A percentile compares a stretch with the other conserved stretches of the same genome.
Evolutionary conservation across 2,329 filamentous ascomycete species (phyloP).

Genomic region (Aspergillus pseudotamarii): DNA sequence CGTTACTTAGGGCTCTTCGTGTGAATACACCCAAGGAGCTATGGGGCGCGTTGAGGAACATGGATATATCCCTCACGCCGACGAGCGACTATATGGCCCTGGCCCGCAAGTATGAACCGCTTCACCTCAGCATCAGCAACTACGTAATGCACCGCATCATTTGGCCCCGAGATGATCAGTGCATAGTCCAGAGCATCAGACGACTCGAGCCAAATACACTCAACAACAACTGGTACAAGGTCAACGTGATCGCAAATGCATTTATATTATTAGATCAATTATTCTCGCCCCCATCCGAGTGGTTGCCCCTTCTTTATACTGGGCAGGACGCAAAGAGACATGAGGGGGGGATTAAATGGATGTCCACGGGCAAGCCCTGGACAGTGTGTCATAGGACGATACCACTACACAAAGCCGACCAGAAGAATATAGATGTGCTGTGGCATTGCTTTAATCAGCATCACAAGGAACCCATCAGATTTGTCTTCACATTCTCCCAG

Average conservation of each 20-base stretch:
- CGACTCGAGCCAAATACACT: background rate
- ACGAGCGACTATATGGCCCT: background rate
- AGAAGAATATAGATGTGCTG: background rate
- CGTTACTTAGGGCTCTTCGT: background rate
- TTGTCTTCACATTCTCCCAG: background rate
- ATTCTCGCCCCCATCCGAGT: background rate
- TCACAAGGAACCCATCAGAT: background rate
- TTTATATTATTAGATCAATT: background rate
- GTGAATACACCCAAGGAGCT: background rate
- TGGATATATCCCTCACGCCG: background rate
- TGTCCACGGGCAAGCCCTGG: background rate
- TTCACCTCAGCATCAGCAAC: background rate
- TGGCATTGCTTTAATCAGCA: background rate
- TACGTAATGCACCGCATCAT: constrained; percentile 2
- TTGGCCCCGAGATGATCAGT: background rate
- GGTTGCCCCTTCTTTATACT: background rate
- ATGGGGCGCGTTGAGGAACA: background rate
- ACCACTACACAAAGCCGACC: background rate
- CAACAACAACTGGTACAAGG: background rate
- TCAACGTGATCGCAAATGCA: background rate
- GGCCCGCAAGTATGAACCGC: background rate
- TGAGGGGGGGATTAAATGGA: background rate
- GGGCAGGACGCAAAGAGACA: background rate
- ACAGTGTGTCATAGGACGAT: background rate
- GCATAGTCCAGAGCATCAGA: background rate